These are phyloP conservation scores for Cinnamomum chago DNA, from an alignment of 164 flowering plant genomes.

Conservation along the genomic window DNA sequence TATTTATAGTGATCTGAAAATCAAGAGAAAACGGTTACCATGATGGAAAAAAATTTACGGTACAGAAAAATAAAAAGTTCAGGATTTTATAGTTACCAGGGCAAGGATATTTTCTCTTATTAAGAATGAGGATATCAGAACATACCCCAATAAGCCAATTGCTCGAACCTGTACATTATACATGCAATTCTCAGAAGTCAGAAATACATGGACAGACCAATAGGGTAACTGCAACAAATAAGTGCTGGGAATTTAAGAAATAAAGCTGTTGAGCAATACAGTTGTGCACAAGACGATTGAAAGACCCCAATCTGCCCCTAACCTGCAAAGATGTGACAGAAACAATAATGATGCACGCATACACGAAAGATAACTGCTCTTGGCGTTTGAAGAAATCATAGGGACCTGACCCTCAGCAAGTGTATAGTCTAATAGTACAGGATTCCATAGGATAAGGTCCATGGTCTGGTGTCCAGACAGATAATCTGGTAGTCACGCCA, in stretches of 20 bases:
- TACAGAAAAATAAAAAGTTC: too few relatives aligned
- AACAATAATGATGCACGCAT: neutral
- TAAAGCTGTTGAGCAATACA: conserved; percentile 34
- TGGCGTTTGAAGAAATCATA: neutral
- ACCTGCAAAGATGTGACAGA: conserved; percentile 43
- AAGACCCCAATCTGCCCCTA: conserved; percentile 60
- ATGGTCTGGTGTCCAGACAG: neutral
- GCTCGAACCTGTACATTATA: conserved; percentile 67
- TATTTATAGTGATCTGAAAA: conserved; percentile 79
- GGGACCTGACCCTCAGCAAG: neutral
- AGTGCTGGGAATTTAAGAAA: neutral
- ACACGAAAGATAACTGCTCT: neutral
- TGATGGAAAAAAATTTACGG: neutral
- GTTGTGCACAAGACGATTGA: conserved; percentile 69
- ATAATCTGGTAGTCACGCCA: neutral
- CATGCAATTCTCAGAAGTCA: conserved; percentile 8
- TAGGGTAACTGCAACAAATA: neutral
- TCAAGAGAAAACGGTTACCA: conserved; percentile 9
- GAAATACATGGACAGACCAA: neutral
- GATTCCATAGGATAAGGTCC: neutral
- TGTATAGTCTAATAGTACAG: neutral
- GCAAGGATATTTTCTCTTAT: conserved; percentile 88
- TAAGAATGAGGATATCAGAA: conserved; percentile 72
- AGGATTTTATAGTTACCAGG: conserved; percentile 47
- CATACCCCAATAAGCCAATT: conserved; percentile 70